phyloP scores from a whole-genome alignment of 306 rosid species.

The Lathyrus tuberosus region DNA sequence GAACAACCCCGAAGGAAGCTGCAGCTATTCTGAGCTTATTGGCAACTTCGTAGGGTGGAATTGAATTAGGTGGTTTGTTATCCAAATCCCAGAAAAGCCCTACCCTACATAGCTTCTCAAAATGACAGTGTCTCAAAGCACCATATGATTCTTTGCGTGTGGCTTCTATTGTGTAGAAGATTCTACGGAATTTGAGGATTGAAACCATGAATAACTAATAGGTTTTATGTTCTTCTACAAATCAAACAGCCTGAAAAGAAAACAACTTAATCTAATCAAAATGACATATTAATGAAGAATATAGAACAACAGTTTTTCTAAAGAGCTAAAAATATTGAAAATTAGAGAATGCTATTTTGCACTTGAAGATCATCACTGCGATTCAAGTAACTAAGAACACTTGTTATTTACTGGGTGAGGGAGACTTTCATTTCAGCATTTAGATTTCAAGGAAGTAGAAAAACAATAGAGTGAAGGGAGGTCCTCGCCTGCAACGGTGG shows the following conservation, averaged over 20 bases:
- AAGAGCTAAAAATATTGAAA: too few relatives aligned
- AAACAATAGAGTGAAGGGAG: too few relatives aligned
- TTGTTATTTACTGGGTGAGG: too few relatives aligned
- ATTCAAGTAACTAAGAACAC: too few relatives aligned
- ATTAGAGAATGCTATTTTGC: too few relatives aligned
- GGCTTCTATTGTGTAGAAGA: slow-evolving; percentile 26
- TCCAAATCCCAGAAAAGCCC: slow-evolving; percentile 90
- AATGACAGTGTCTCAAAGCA: slow-evolving; percentile 41
- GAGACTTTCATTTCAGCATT: too few relatives aligned
- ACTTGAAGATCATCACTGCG: too few relatives aligned
- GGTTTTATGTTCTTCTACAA: slow-evolving; percentile 11
- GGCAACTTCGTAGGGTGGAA: slow-evolving; percentile 75
- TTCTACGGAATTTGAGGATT: slow-evolving; percentile 41
- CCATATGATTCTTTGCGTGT: background rate
- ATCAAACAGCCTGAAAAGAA: slow-evolving; percentile 12
- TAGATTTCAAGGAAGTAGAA: too few relatives aligned
- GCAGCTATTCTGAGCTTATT: slow-evolving; percentile 65
- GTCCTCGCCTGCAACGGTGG: too few relatives aligned
- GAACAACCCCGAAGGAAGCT: slow-evolving; percentile 69
- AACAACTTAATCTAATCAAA: slow-evolving; percentile 23
- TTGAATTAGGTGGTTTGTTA: slow-evolving; percentile 73
- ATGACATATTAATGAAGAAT: background rate
- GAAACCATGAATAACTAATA: slow-evolving; percentile 44
- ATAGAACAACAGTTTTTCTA: too few relatives aligned
- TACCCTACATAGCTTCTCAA: slow-evolving; percentile 45